These are phyloP conservation scores for Penicillium freii DNA, from an alignment of 2,329 filamentous ascomycete species.

Conservation along the genomic window DNA sequence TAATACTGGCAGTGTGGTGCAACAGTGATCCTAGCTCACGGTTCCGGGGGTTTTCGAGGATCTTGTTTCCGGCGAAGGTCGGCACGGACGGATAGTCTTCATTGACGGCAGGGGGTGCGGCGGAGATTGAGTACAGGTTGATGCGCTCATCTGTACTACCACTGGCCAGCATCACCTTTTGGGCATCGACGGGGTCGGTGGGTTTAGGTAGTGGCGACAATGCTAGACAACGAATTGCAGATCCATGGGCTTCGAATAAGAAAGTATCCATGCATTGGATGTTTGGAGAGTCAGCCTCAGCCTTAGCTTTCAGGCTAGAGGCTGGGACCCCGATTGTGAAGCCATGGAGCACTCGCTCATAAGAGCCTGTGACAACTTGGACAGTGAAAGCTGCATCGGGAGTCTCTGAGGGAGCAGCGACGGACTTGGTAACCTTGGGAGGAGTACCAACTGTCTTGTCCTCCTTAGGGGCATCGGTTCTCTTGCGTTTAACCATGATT, in stretches of 20 bases:
- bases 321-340: conserved; percentile 70
- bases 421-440: conserved; percentile 37
- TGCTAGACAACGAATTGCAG: conserved; percentile 84
- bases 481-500: conserved; percentile 48
- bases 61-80: conserved; percentile 67
- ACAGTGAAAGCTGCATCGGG: conserved; percentile 55
- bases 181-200: conserved; percentile 53
- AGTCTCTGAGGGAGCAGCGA: conserved; percentile 26
- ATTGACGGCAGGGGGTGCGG: conserved; percentile 59
- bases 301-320: conserved; percentile 25
- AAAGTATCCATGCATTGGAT: conserved; percentile 86
- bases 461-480: conserved; percentile 35
- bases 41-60: conserved; percentile 82
- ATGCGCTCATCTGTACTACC: conserved; percentile 92
- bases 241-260: conserved; percentile 89
- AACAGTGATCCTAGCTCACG: conserved; percentile 81
- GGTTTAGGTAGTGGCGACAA: conserved; percentile 70
- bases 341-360: conserved; percentile 89
- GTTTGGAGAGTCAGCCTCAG: conserved; percentile 31
- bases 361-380: conserved; percentile 89
- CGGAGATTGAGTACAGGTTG: conserved; percentile 88
- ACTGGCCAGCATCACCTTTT: conserved; percentile 85
- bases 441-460: conserved; percentile 23
- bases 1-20: conserved; percentile 82
- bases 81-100: conserved; percentile 60